Base-by-base conservation (phyloP, 805 yeast species). In the Barnettozyma populi region DNA sequence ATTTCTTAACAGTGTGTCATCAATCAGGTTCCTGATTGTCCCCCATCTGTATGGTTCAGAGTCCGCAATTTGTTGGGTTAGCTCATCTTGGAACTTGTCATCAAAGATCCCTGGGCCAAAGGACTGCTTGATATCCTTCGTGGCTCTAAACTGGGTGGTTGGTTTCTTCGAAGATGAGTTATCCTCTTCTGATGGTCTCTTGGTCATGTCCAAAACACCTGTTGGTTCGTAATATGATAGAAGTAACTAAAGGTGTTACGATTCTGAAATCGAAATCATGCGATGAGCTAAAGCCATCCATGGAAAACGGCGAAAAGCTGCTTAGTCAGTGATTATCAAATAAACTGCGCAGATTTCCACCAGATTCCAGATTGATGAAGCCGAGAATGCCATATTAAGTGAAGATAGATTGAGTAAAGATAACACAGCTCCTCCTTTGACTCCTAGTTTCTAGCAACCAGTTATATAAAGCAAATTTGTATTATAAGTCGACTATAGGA, bases 31-130 rank as follows among this genome's bases (percentile, higher is more conserved):
- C 20, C 71, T 73, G 42, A 94, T 84, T 13, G 90, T 81, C 2
- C 98, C 97, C 90, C 97, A 92, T 61, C 80, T 75, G 63, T 85
- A 94, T 1, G 99, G 99, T 53, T 78, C 72, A 2, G 95, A 80
- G 7, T 69, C 66, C 1, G 67, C 53, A 34, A 90, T 78, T 27
- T 67, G 65, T 2, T 67, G 47, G 46, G 69, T 68, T 45, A 86
- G 59, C 1, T 60, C 54, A 3, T 59, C 53, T 55, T 66, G 68
- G 54, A 73, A 76, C 2, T 65, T 51, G 1, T 61, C 55, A 23
- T 68, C 63, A 72, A 83, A 81, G 14, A 82, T 67, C 47, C 76
- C 70, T 14, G 64, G 55, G 47, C 74, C 76, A 60, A 81, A 78
- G 42, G 70, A 70, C 20, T 65, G 55, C 29, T 64, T 61, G 24